phyloP scores from a whole-genome alignment of 2,329 filamentous ascomycete species.

The Trichoderma lentiforme region DNA sequence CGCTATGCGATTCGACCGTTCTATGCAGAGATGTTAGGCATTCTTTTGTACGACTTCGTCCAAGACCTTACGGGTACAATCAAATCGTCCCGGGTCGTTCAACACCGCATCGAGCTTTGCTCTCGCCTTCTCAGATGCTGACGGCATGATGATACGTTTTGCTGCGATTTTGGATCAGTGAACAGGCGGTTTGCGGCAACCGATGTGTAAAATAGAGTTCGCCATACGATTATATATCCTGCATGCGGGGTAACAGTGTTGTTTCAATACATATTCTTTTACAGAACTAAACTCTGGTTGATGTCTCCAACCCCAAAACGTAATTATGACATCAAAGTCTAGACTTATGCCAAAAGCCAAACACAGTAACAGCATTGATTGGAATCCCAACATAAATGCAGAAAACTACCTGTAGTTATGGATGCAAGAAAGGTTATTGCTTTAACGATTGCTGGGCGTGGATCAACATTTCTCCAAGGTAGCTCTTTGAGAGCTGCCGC shows the following conservation, averaged over 20 bases:
- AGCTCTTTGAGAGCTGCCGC: background rate
- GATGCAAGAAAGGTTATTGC: background rate
- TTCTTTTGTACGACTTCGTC: background rate
- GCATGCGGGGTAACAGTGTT: slow-evolving; percentile 1
- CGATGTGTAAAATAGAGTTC: background rate
- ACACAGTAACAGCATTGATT: background rate
- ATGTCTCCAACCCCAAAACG: background rate
- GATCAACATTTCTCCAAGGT: background rate
- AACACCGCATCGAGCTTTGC: slow-evolving; percentile 12
- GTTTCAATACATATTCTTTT: background rate
- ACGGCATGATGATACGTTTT: slow-evolving; percentile 1
- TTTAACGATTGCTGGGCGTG: background rate
- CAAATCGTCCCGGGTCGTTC: slow-evolving; percentile 10
- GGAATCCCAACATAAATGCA: background rate
- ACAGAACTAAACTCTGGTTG: background rate
- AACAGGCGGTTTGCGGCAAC: background rate
- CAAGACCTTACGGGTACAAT: slow-evolving; percentile 5
- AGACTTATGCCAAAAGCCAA: background rate
- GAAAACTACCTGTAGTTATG: background rate
- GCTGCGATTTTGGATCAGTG: background rate
- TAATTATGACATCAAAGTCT: slow-evolving; percentile 8
- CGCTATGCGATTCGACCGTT: slow-evolving; percentile 10
- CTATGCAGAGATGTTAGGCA: slow-evolving; percentile 1
- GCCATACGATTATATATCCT: background rate
- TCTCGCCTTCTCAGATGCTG: slow-evolving; percentile 1